phyloP scores from a whole-genome alignment of 495 filamentous ascomycete genomes.

The Aspergillus wentii region DNA sequence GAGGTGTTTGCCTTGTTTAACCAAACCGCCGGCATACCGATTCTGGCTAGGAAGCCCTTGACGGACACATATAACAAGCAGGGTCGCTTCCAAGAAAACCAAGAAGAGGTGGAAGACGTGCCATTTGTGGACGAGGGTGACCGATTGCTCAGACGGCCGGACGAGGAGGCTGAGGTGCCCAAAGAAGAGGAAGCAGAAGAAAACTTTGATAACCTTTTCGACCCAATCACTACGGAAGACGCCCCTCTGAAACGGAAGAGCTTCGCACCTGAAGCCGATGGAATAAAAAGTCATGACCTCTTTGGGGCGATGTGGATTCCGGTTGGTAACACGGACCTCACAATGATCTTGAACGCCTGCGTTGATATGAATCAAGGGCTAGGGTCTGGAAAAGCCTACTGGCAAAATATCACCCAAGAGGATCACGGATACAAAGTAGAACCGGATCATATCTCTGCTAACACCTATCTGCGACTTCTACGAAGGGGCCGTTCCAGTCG shows the following conservation, averaged over 20 bases:
- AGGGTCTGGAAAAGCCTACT: conserved; percentile 56
- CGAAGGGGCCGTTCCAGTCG: conserved; percentile 55
- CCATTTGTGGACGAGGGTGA: conserved; percentile 30
- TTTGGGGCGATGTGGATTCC: conserved; percentile 27
- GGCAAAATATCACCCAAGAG: conserved; percentile 59
- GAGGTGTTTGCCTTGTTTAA: conserved; percentile 67
- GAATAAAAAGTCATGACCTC: too few relatives aligned
- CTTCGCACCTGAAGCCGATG: too few relatives aligned
- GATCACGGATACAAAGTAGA: conserved; percentile 39
- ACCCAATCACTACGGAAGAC: conserved; percentile 17
- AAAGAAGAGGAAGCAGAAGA: conserved; percentile 22
- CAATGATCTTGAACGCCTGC: conserved; percentile 61
- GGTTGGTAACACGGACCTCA: conserved; percentile 65
- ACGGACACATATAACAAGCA: too few relatives aligned
- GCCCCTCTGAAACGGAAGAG: too few relatives aligned
- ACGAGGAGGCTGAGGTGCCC: conserved; percentile 5
- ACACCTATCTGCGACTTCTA: conserved; percentile 64
- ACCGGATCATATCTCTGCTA: conserved; percentile 67
- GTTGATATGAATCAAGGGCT: conserved; percentile 23
- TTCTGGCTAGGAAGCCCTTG: conserved; percentile 24
- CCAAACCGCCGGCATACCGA: conserved; percentile 70
- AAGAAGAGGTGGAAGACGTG: conserved; percentile 16
- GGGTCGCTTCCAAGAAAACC: not conserved
- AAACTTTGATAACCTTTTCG: conserved; percentile 32
- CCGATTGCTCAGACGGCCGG: conserved; percentile 4